phyloP scores from a whole-genome alignment of 441 rosid genomes.

The Pelargonium fulgidum region DNA sequence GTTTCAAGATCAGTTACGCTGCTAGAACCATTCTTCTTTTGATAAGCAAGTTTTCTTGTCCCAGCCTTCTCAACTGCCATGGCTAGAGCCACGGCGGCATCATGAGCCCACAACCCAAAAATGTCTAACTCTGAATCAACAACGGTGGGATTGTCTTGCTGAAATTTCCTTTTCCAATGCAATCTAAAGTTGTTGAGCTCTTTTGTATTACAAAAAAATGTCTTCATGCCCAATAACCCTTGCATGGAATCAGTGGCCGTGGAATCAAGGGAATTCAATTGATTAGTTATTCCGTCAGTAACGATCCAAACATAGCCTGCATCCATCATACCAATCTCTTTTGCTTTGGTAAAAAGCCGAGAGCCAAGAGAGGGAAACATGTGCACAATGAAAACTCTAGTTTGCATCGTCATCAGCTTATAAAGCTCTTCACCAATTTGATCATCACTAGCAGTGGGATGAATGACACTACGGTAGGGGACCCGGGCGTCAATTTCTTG shows the following conservation, averaged over 20 bases:
- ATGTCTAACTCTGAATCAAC: slow-evolving; percentile 23
- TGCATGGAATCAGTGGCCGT: slow-evolving; percentile 30
- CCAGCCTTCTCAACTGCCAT: slow-evolving; percentile 49
- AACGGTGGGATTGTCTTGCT: slow-evolving; percentile 20
- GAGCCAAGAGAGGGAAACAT: slow-evolving; percentile 36
- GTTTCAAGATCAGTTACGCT: slow-evolving; percentile 34
- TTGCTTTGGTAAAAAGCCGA: slow-evolving; percentile 38
- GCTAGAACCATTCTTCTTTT: slow-evolving; percentile 4
- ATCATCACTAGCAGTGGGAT: slow-evolving; percentile 30
- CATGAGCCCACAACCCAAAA: slow-evolving; percentile 53
- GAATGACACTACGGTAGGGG: slow-evolving; percentile 38
- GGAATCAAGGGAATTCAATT: slow-evolving; percentile 11
- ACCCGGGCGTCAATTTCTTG: slow-evolving; percentile 33
- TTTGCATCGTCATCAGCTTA: slow-evolving; percentile 45
- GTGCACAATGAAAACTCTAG: slow-evolving; percentile 60
- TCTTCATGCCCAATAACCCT: slow-evolving; percentile 43
- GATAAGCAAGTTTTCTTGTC: slow-evolving; percentile 16
- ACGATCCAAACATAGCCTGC: slow-evolving; percentile 56
- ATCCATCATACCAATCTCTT: slow-evolving; percentile 48
- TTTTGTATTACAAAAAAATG: slow-evolving; percentile 28
- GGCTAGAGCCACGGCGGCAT: slow-evolving; percentile 44
- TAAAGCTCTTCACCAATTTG: slow-evolving; percentile 41
- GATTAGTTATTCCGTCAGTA: slow-evolving; percentile 35
- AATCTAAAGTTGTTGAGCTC: slow-evolving; percentile 23
- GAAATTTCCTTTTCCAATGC: slow-evolving; percentile 35